phyloP scores from a whole-genome alignment of 208 protist species.

The Trichomonas vaginalis region DNA sequence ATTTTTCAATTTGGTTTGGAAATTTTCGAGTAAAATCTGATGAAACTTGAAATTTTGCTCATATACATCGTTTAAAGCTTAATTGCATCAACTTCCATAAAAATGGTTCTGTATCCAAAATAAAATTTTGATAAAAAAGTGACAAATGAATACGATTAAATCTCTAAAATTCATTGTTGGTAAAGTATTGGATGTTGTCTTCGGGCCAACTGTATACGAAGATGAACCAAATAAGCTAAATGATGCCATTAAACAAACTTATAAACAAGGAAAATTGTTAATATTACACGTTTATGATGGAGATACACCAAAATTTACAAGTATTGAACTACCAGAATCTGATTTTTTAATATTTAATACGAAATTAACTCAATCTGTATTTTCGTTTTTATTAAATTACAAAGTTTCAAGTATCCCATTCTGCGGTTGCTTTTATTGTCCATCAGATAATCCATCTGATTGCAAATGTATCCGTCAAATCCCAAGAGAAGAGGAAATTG shows the following conservation, averaged over 20 bases:
- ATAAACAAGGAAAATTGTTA: background rate
- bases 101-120: too few species aligned
- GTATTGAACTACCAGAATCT: background rate
- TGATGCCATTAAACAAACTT: background rate
- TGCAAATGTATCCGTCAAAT: background rate
- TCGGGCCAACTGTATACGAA: background rate
- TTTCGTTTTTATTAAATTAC: background rate
- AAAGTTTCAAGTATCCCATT: background rate
- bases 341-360: background rate
- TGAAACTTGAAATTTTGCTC: too few species aligned
- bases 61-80: too few species aligned
- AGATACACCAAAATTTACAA: background rate
- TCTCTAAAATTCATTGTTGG: too few species aligned
- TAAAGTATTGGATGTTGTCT: background rate
- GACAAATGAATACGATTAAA: too few species aligned
- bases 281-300: background rate
- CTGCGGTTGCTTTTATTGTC: background rate
- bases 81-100: too few species aligned
- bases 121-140: too few species aligned
- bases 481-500: background rate
- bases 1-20: too few species aligned
- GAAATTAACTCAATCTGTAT: background rate
- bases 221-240: background rate
- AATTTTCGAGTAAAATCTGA: too few species aligned
- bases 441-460: background rate